Percentiles rank a stretch among this genome's conserved stretches.
Evolutionary conservation across 2,329 filamentous ascomycete genomes (phyloP).

Genomic region (Stromatinia cepivora): DNA sequence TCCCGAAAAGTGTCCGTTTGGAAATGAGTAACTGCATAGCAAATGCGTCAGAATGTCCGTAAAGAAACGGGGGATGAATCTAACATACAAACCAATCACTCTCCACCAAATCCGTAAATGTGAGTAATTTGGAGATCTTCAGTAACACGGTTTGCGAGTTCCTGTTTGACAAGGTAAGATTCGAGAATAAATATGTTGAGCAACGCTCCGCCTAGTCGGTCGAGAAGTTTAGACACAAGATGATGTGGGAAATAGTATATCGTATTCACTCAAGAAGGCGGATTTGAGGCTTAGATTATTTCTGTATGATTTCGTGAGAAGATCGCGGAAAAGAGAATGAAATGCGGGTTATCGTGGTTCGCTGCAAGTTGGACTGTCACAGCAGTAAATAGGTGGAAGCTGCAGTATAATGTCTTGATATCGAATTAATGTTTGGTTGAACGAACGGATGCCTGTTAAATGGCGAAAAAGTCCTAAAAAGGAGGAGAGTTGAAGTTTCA

Average conservation of each 20-base stretch:
- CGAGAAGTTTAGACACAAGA: slow-evolving; percentile 11
- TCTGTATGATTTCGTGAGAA: slow-evolving; percentile 11
- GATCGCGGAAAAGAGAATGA: slow-evolving; percentile 10
- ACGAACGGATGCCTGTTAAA: slow-evolving; percentile 8
- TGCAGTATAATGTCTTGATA: slow-evolving; percentile 21
- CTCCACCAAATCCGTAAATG: background rate
- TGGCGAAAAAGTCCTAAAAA: slow-evolving; percentile 11
- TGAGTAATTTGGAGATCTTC: slow-evolving; percentile 1
- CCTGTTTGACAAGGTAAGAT: slow-evolving; percentile 11
- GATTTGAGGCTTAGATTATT: background rate
- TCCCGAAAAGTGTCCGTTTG: slow-evolving; percentile 26
- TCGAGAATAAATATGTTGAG: slow-evolving; percentile 21
- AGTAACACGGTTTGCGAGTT: slow-evolving; percentile 7
- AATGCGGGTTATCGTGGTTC: slow-evolving; percentile 22
- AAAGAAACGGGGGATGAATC: slow-evolving; percentile 12
- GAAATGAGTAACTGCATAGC: slow-evolving; percentile 30
- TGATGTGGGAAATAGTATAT: slow-evolving; percentile 11
- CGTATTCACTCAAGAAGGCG: background rate
- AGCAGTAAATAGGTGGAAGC: slow-evolving; percentile 15
- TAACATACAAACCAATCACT: slow-evolving; percentile 20
- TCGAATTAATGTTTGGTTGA: slow-evolving; percentile 9
- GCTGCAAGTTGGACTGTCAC: slow-evolving; percentile 17
- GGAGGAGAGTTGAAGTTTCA: slow-evolving; percentile 8
- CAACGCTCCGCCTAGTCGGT: slow-evolving; percentile 13
- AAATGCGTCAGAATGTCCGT: slow-evolving; percentile 16